A percentile compares a stretch with the other conserved stretches of the same genome.
phyloP scores from a whole-genome alignment of 768 basidiomycete species.

The Tephrocybe sp. region DNA sequence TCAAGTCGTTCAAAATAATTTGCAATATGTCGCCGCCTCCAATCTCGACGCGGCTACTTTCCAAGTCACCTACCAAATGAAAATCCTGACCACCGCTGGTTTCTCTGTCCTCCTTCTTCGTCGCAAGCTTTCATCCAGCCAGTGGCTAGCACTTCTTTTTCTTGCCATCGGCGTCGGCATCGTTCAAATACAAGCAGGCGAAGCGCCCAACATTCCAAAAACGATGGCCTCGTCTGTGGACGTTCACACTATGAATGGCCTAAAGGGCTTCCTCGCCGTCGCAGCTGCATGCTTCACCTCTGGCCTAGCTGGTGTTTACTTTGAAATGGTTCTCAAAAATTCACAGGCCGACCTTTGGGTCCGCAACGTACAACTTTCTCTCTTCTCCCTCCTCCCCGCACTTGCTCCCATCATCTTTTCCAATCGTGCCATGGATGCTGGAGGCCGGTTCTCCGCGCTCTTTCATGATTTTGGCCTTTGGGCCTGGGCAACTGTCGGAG shows the following conservation, averaged over 20 bases:
- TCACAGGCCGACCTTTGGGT: slow-evolving; percentile 91
- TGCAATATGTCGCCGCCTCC: slow-evolving; percentile 92
- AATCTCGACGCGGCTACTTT: slow-evolving; percentile 96
- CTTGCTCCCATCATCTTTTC: slow-evolving; percentile 71
- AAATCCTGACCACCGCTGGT: slow-evolving; percentile 89
- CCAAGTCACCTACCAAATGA: slow-evolving; percentile 97
- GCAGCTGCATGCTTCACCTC: slow-evolving; percentile 91
- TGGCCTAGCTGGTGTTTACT: slow-evolving; percentile 95
- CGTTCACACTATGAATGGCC: slow-evolving; percentile 66
- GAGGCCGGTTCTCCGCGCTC: slow-evolving; percentile 46
- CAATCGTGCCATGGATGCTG: slow-evolving; percentile 30
- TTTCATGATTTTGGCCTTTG: slow-evolving; percentile 88
- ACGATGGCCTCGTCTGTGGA: slow-evolving; percentile 22
- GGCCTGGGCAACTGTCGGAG: slow-evolving; percentile 92
- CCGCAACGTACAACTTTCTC: slow-evolving; percentile 91
- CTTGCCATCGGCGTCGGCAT: slow-evolving; percentile 88
- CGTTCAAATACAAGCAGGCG: slow-evolving; percentile 74
- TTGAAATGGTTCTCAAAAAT: slow-evolving; percentile 95
- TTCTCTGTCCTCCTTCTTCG: slow-evolving; percentile 84
- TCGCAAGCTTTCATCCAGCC: slow-evolving; percentile 64
- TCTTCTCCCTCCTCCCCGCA: slow-evolving; percentile 91
- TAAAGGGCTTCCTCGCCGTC: slow-evolving; percentile 89
- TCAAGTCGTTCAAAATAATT: slow-evolving; percentile 86
- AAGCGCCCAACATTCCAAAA: slow-evolving; percentile 22
- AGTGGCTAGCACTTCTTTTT: slow-evolving; percentile 85